A percentile compares a stretch with the other conserved stretches of the same genome.
Conservation (phyloP, 2,329 filamentous ascomycete genomes). For the Gaeumannomyces tritici region DNA sequence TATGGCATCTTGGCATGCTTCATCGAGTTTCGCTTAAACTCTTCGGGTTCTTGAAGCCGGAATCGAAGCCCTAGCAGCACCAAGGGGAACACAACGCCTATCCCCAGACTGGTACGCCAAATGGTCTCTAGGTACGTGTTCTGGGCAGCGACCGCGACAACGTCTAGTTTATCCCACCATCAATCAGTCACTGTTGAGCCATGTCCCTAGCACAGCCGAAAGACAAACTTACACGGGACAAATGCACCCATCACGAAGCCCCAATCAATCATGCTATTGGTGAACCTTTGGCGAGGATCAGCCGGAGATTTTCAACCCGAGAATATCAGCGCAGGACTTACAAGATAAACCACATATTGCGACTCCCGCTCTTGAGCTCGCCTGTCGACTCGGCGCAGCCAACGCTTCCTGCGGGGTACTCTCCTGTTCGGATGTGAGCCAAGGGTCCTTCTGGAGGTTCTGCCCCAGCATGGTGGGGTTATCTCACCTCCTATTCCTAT, state of each 20-base stretch:
- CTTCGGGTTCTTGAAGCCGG: slow-evolving; percentile 68
- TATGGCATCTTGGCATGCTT: slow-evolving; percentile 48
- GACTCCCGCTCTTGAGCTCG: slow-evolving; percentile 67
- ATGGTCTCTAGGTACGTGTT: slow-evolving; percentile 59
- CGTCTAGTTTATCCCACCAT: slow-evolving; percentile 16
- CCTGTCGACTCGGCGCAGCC: slow-evolving; percentile 76
- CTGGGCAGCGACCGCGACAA: slow-evolving; percentile 45
- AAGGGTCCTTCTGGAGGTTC: background rate
- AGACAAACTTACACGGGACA: slow-evolving; percentile 42
- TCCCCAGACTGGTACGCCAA: slow-evolving; percentile 73
- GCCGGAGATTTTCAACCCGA: slow-evolving; percentile 34
- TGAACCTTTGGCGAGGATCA: slow-evolving; percentile 10
- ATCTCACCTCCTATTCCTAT: slow-evolving; percentile 64
- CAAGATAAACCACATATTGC: slow-evolving; percentile 87
- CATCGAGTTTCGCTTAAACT: slow-evolving; percentile 65
- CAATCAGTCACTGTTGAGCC: background rate
- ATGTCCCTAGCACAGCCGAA: background rate
- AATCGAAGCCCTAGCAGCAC: slow-evolving; percentile 62
- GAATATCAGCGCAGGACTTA: slow-evolving; percentile 69
- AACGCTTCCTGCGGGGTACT: slow-evolving; percentile 77
- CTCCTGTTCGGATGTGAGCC: slow-evolving; percentile 28
- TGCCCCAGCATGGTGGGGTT: background rate
- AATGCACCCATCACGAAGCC: slow-evolving; percentile 77
- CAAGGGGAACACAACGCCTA: slow-evolving; percentile 70
- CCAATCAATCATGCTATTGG: slow-evolving; percentile 21